phyloP scores from a whole-genome alignment of 495 filamentous ascomycete genomes.

The Trichoderma reesei region DNA sequence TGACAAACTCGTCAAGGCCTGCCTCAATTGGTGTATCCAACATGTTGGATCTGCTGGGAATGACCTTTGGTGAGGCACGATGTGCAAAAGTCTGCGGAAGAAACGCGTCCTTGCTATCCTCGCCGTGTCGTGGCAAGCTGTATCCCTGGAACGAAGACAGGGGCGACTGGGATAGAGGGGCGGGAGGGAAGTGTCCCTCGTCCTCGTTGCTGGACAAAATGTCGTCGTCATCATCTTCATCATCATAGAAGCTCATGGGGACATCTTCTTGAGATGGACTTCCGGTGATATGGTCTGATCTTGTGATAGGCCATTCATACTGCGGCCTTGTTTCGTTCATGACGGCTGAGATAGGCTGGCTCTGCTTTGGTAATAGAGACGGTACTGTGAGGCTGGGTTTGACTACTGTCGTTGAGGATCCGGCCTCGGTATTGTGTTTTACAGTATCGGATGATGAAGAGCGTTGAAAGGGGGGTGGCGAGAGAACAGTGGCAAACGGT shows the following conservation, averaged over 20 bases:
- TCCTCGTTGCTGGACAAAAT: conserved; percentile 15
- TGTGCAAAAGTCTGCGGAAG: not conserved
- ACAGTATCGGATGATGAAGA: conserved; percentile 15
- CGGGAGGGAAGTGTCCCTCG: conserved; percentile 13
- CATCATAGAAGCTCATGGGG: conserved; percentile 32
- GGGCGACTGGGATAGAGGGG: not conserved
- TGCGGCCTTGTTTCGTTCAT: not conserved
- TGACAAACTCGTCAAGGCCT: conserved; percentile 33
- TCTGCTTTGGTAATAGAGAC: not conserved
- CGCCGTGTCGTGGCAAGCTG: conserved; percentile 27
- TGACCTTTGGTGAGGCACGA: not conserved
- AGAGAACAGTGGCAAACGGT: conserved; percentile 32
- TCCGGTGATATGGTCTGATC: not conserved
- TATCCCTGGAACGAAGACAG: conserved; percentile 31
- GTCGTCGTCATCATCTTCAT: conserved; percentile 30
- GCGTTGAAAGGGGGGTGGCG: conserved; percentile 38
- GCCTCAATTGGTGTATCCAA: conserved; percentile 26
- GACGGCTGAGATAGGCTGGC: not conserved
- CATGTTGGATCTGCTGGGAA: conserved; percentile 19
- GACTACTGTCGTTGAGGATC: too few species aligned
- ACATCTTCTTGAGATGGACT: conserved; percentile 14
- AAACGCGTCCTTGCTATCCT: conserved; percentile 16
- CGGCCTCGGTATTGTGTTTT: not conserved
- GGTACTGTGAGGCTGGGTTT: not conserved
- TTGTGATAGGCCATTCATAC: conserved; percentile 27